Base-by-base conservation (phyloP, 176 grass and related monocot genomes). In the Musa troglodytarum region DNA sequence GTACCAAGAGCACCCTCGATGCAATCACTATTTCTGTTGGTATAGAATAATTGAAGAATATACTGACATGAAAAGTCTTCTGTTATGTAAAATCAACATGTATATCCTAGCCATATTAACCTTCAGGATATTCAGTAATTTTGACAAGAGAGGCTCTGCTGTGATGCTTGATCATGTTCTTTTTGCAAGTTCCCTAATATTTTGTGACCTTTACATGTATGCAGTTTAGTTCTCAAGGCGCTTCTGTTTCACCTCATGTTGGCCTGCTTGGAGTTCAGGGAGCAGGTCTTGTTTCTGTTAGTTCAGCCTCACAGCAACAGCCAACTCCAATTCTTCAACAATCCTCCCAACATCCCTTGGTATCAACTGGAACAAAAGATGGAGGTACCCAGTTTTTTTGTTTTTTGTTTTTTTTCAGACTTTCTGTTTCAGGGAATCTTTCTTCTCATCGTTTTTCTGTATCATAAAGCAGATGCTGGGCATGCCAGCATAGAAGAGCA, bases 221-320 rank as follows among this genome's bases (percentile, higher is more conserved):
- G 78, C 85, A 95, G 88, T 89, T 92, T 72, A 93, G 82, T 87
- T 77, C 90, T 83, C 96, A 99, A 86, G 86, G 49, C 77, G 73
- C 82, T 61, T 80, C 88, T 75, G 68, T 89, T 54, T 65, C 88
- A 62, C 79, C 88, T 76, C 92, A 96, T 87, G 81, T 81, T 51
- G 84, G 82, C 65, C 55, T 88, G 1, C 73, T 87, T 78, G 86
- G 82, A 54, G 84, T 76, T 75, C 96, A 89, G 80, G 90, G 81
- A 66, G 53, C 83, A 94, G 88, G 88, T 92, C 85, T 82, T 76
- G 53, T 26, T 85, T 82, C 72, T 90, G 68, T 66, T 77, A 19
- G 80, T 10, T 76, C 77, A 83, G 55, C 70, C 61, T 82, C 64
- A 69, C 58, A 81, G 15, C 69, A 23, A 57, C 56, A 77, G 67